Evolutionary conservation across 2,329 filamentous ascomycete genomes (phyloP).

Genomic region (Pseudopyrenochaeta lycopersici): DNA sequence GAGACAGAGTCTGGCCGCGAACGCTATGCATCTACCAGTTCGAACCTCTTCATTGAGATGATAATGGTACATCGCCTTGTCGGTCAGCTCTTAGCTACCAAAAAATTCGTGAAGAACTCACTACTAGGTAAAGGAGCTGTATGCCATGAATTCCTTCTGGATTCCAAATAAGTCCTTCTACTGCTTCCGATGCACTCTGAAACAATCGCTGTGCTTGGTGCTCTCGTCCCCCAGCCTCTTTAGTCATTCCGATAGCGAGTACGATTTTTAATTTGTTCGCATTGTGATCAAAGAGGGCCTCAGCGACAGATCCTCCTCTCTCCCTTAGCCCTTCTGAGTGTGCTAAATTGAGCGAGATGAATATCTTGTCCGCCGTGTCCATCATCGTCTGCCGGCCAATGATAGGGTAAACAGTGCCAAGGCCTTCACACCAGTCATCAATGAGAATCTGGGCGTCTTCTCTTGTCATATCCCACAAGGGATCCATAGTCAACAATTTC

Average conservation of each 20-base stretch:
- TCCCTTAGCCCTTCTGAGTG: constrained; percentile 11
- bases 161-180: constrained; percentile 18
- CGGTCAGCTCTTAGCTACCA: background rate
- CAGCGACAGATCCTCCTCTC: constrained; percentile 10
- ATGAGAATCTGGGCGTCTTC: constrained; percentile 9
- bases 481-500: constrained; percentile 16
- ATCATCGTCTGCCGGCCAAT: constrained; percentile 5
- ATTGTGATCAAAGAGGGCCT: constrained; percentile 17
- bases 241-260: constrained; percentile 15
- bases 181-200: constrained; percentile 16
- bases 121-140: constrained; percentile 15
- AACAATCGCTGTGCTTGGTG: constrained; percentile 16
- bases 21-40: constrained; percentile 16
- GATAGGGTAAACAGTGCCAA: constrained; percentile 13
- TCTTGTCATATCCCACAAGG: constrained; percentile 17
- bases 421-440: constrained; percentile 16
- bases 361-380: constrained; percentile 9
- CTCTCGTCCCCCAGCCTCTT: constrained; percentile 11
- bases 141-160: constrained; percentile 17
- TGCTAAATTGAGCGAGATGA: constrained; percentile 7
- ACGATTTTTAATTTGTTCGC: constrained; percentile 18
- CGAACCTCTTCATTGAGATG: constrained; percentile 18
- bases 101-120: background rate
- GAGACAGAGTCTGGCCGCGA: constrained; percentile 15
- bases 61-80: constrained; percentile 19